A percentile compares a stretch with the other conserved stretches of the same genome.
Evolutionary conservation across 495 filamentous ascomycete species (phyloP).

Genomic region (Evansstolkia leycettana): DNA sequence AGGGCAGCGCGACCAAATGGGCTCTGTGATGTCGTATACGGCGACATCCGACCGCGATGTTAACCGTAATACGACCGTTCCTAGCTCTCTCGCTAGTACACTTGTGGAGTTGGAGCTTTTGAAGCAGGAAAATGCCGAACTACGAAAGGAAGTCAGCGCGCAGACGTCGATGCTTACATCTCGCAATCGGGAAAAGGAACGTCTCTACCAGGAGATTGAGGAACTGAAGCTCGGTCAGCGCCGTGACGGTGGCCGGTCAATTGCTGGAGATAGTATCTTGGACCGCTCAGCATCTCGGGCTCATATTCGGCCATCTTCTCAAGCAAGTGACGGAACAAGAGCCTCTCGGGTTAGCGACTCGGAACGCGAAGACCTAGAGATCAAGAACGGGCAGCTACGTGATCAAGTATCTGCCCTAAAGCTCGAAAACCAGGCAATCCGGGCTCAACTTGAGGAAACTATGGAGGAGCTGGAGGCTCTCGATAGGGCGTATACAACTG

Average conservation of each 20-base stretch:
- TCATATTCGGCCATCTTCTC: slow-evolving; percentile 58
- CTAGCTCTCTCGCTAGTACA: slow-evolving; percentile 50
- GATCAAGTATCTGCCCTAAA: slow-evolving; percentile 77
- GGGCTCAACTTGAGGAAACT: slow-evolving; percentile 58
- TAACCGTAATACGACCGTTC: slow-evolving; percentile 35
- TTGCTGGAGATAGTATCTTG: slow-evolving; percentile 81
- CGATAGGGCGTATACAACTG: slow-evolving; percentile 56
- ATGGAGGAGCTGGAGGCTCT: slow-evolving; percentile 53
- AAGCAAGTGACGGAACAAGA: slow-evolving; percentile 58
- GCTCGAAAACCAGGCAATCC: slow-evolving; percentile 70
- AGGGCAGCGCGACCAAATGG: slow-evolving; percentile 42
- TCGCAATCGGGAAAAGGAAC: slow-evolving; percentile 85
- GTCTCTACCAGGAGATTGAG: slow-evolving; percentile 92
- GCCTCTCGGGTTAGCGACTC: slow-evolving; percentile 60
- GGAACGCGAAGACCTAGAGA: slow-evolving; percentile 79
- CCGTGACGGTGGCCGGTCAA: slow-evolving; percentile 46
- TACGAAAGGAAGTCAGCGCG: slow-evolving; percentile 83
- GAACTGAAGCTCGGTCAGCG: slow-evolving; percentile 81
- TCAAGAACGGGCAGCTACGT: slow-evolving; percentile 66
- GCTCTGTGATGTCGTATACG: slow-evolving; percentile 48
- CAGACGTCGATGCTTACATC: slow-evolving; percentile 98
- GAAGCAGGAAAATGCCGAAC: slow-evolving; percentile 82
- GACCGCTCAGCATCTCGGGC: slow-evolving; percentile 85
- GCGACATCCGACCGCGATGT: slow-evolving; percentile 49
- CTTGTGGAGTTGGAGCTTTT: slow-evolving; percentile 70